Evolutionary conservation across 1,284 basidiomycete species (phyloP).

Genomic region (Afroboletus lepidellus): DNA sequence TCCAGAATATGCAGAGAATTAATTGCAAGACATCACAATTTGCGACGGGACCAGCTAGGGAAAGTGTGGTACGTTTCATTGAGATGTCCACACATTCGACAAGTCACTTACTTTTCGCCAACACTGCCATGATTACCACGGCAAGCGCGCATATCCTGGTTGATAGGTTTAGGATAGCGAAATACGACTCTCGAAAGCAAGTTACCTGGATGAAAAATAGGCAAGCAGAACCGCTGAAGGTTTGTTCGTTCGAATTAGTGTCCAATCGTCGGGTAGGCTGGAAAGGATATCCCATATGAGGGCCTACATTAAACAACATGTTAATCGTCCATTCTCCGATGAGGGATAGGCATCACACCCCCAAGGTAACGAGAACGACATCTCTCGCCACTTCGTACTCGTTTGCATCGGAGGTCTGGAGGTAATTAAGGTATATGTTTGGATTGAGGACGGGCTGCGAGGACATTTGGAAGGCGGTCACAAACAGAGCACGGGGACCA

Average conservation of each 20-base stretch:
- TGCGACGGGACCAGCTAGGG: slow-evolving; percentile 23
- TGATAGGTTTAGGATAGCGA: slow-evolving; percentile 6
- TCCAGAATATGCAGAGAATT: slow-evolving; percentile 19
- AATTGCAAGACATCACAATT: slow-evolving; percentile 19
- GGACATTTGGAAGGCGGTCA: slow-evolving; percentile 4
- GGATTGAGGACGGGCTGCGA: slow-evolving; percentile 22
- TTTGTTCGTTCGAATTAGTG: slow-evolving; percentile 16
- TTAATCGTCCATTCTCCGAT: background rate
- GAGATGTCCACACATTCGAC: background rate
- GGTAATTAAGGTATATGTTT: slow-evolving; percentile 28
- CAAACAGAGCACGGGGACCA: background rate
- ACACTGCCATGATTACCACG: slow-evolving; percentile 18
- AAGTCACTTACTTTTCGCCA: slow-evolving; percentile 22
- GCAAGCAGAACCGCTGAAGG: slow-evolving; percentile 19
- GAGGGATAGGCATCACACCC: slow-evolving; percentile 11
- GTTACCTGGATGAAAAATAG: slow-evolving; percentile 30
- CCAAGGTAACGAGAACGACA: slow-evolving; percentile 22
- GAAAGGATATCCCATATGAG: slow-evolving; percentile 29
- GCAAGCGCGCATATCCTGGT: slow-evolving; percentile 19
- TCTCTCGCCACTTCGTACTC: slow-evolving; percentile 25
- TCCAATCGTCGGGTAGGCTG: slow-evolving; percentile 22
- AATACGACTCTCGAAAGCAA: background rate
- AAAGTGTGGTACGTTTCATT: background rate
- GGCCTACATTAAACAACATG: slow-evolving; percentile 16
- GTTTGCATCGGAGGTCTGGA: slow-evolving; percentile 17